These are phyloP conservation scores for Penicillium janthinellum DNA, from an alignment of 2,329 filamentous ascomycete species.

Conservation along the genomic window DNA sequence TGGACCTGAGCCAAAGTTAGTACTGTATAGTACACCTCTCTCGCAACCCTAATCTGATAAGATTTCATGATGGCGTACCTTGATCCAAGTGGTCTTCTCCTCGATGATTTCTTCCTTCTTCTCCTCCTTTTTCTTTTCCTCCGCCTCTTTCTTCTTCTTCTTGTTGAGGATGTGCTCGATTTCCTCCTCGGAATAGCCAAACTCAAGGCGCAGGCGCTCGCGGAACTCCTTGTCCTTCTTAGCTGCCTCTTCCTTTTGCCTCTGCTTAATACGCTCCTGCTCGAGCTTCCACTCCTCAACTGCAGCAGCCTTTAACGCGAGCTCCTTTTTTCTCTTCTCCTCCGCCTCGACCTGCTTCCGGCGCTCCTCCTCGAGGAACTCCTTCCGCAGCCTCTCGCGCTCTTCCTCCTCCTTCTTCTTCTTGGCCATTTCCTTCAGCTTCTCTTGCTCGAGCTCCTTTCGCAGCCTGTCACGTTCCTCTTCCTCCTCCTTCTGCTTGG, in stretches of 20 bases:
- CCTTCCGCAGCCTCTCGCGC: constrained; percentile 44
- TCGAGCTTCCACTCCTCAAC: constrained; percentile 41
- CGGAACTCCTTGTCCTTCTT: constrained; percentile 37
- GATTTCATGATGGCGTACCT: constrained; percentile 32
- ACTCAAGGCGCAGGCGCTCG: constrained; percentile 42
- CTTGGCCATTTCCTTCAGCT: constrained; percentile 33
- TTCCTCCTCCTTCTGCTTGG: constrained; percentile 40
- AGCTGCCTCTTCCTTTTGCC: constrained; percentile 37
- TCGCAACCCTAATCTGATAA: neutral
- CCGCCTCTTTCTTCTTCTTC: constrained; percentile 35
- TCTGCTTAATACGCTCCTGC: constrained; percentile 31
- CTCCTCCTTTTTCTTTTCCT: constrained; percentile 35
- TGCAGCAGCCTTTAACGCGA: constrained; percentile 44
- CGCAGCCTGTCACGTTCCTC: constrained; percentile 24
- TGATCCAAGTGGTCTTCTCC: constrained; percentile 46
- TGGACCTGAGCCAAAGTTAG: constrained; percentile 41
- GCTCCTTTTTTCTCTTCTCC: constrained; percentile 34
- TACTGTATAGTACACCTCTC: neutral
- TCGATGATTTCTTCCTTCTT: constrained; percentile 33
- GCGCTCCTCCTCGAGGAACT: constrained; percentile 48
- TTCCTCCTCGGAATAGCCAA: constrained; percentile 45
- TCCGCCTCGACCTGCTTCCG: constrained; percentile 41
- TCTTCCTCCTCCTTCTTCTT: constrained; percentile 48
- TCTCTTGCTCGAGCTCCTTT: constrained; percentile 7
- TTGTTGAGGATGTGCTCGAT: constrained; percentile 47